phyloP scores from a whole-genome alignment of 192 early-diverging fungal species.

The Backusella australiensis region DNA sequence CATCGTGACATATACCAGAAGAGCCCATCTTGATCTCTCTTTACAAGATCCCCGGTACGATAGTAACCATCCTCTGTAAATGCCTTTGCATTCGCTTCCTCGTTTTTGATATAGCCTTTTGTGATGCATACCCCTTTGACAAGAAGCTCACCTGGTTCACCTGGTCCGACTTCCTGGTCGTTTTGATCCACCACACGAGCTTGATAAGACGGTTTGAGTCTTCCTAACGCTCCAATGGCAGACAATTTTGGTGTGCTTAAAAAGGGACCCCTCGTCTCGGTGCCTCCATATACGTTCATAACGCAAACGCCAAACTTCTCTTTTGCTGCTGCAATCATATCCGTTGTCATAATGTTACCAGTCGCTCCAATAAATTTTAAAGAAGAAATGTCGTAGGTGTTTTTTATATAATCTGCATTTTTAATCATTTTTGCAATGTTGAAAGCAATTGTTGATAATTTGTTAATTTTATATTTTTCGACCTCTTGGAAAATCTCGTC shows the following conservation, averaged over 20 bases:
- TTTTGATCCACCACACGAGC: background rate
- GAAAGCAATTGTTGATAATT: background rate
- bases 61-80: slow-evolving; percentile 72
- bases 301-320: background rate
- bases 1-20: slow-evolving; percentile 76
- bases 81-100: slow-evolving; percentile 56
- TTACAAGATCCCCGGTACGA: slow-evolving; percentile 82
- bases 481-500: background rate
- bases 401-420: background rate
- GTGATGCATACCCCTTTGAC: slow-evolving; percentile 79
- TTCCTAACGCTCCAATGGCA: background rate
- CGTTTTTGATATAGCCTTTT: slow-evolving; percentile 68
- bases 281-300: background rate
- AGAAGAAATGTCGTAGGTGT: background rate
- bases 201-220: background rate
- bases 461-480: background rate
- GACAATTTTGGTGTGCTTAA: background rate
- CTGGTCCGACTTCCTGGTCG: background rate
- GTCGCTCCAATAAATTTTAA: background rate
- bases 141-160: slow-evolving; percentile 71
- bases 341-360: background rate
- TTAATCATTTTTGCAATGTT: background rate
- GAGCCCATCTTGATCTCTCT: slow-evolving; percentile 72
- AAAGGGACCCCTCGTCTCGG: background rate
- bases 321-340: background rate